A percentile compares a stretch with the other conserved stretches of the same genome.
phyloP scores from a whole-genome alignment of 2,329 filamentous ascomycete genomes.

The Gremmenia infestans region DNA sequence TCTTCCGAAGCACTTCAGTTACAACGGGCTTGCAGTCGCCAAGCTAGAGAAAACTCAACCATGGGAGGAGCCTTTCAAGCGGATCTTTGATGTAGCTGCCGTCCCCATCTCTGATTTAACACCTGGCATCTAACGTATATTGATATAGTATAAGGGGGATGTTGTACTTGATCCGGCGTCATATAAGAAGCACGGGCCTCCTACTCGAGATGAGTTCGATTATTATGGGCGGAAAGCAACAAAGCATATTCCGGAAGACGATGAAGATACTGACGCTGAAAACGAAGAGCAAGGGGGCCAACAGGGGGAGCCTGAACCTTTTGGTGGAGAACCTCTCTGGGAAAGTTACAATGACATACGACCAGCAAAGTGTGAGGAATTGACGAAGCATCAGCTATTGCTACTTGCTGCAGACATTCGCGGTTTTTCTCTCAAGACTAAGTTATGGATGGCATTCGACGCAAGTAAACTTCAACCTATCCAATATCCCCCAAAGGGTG shows the following conservation, averaged over 20 bases:
- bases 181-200: not conserved
- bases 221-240: not conserved
- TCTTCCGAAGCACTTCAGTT: not conserved
- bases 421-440: constrained; percentile 6
- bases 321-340: not conserved
- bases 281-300: not conserved
- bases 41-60: not conserved
- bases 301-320: not conserved
- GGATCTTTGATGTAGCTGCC: not conserved
- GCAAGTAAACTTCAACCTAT: not conserved
- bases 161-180: not conserved
- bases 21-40: not conserved
- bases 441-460: constrained; percentile 1
- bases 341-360: not conserved
- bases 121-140: not conserved
- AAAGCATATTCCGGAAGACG: not conserved
- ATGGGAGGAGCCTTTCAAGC: not conserved
- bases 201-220: not conserved
- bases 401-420: not conserved
- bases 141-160: not conserved
- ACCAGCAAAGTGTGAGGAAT: not conserved
- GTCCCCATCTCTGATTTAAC: not conserved
- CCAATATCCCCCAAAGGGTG: not conserved
- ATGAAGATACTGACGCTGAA: not conserved
- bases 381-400: not conserved